Base-by-base conservation (phyloP, 257 asterid genomes). In the Nicotiana noctiflora region DNA sequence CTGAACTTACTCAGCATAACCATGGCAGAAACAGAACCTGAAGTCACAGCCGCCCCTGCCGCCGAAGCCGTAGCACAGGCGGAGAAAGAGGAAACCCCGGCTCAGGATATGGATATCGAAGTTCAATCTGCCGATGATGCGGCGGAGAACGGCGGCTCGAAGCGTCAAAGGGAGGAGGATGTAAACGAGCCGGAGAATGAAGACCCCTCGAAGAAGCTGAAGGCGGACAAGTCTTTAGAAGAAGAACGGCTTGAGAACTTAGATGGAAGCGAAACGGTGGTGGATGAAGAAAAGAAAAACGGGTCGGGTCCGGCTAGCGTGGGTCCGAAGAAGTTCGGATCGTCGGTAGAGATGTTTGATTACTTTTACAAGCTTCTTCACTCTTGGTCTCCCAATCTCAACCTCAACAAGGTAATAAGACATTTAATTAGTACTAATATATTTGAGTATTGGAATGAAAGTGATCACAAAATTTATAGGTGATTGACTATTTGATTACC, bases 351-450 rank as follows among this genome's bases (percentile, higher is more conserved):
- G 82, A 84, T 93, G 86, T 94, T 87, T 78, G 97, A 94, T 89
- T 94, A 93, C 83, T 93, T 93, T 84, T 84, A 74, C 80, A 93
- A 90, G 88, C 89, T 95, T 83, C 93, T 95, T 60, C 97, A 87
- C 74, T 37, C 81, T 34, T 95, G 98, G 98, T 66, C 92, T 18
- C 68, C 96, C 34, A 89, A 95, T 61, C 46, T 93, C 79, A 80
- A 83, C 80, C 64, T 95, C 49, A 95, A 92, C 64, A 93, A 90
- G 98, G 98, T 94, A 87, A 49, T 40, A 8, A 40, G 12, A 40
- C 37, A 2, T 56, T 5, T 21, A 4, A 44, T 44, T 70, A 51
- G 6, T 12, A 19, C 44, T 8, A 11, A 66, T 67, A 4, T 67
- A 6, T 13, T 59, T 59, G 13, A 19, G 12, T 19, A 19, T 19